Evolutionary conservation across 2,329 filamentous ascomycete species (phyloP).

Genomic region (Beauveria brongniartii): DNA sequence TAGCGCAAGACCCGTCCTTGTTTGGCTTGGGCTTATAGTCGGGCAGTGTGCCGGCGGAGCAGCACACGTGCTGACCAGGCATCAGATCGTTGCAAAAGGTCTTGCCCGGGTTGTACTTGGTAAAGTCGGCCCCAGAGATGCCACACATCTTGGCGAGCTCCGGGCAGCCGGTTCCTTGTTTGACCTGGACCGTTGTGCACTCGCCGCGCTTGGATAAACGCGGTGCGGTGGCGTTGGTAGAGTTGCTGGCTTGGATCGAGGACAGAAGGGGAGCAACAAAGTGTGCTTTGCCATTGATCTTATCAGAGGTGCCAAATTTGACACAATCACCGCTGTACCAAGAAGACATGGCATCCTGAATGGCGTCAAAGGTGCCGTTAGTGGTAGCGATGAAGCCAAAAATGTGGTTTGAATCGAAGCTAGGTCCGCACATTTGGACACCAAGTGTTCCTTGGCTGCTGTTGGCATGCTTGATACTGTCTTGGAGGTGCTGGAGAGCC

Average conservation of each 20-base stretch:
- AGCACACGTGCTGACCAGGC: slow-evolving; percentile 29
- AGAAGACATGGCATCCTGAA: neutral
- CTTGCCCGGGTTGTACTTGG: slow-evolving; percentile 21
- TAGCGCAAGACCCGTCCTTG: slow-evolving; percentile 27
- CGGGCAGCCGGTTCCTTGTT: too few species aligned
- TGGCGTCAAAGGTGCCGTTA: neutral
- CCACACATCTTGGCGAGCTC: slow-evolving; percentile 17
- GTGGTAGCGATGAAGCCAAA: slow-evolving; percentile 3
- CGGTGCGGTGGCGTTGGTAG: neutral
- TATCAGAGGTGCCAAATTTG: neutral
- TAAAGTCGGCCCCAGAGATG: slow-evolving; percentile 29
- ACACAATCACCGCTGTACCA: slow-evolving; percentile 1
- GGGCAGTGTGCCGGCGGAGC: slow-evolving; percentile 26
- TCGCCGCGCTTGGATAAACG: too few species aligned
- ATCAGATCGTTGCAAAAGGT: slow-evolving; percentile 25
- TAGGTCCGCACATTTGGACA: neutral
- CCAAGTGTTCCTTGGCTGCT: neutral
- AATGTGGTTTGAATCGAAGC: slow-evolving; percentile 1
- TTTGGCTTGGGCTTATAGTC: slow-evolving; percentile 25
- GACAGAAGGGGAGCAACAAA: neutral
- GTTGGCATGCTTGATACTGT: slow-evolving; percentile 10
- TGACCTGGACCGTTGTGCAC: too few species aligned
- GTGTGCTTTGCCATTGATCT: neutral
- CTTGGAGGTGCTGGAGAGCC: slow-evolving; percentile 15
- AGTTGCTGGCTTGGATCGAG: neutral